phyloP scores from a whole-genome alignment of 768 basidiomycete species.

The Cystobasidium ongulense region DNA sequence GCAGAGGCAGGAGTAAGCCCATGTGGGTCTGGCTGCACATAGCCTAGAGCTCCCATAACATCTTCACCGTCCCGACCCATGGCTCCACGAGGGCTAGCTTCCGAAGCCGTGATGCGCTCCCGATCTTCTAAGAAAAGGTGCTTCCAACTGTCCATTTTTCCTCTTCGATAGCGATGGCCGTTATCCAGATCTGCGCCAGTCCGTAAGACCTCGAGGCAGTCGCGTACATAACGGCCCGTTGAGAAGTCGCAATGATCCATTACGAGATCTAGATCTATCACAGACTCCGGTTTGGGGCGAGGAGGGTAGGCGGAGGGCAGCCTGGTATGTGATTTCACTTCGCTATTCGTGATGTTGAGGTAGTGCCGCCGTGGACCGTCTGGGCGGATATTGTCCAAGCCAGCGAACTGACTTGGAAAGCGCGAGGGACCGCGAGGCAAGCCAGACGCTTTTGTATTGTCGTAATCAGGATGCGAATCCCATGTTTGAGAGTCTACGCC shows the following conservation, averaged over 20 bases:
- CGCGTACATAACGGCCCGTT: slow-evolving; percentile 81
- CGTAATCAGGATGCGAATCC: not conserved
- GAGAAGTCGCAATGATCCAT: slow-evolving; percentile 92
- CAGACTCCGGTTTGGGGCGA: slow-evolving; percentile 70
- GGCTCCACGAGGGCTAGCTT: slow-evolving; percentile 17
- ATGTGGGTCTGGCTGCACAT: slow-evolving; percentile 8
- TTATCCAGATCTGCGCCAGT: slow-evolving; percentile 81
- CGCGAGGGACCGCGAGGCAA: slow-evolving; percentile 34
- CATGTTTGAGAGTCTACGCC: slow-evolving; percentile 48
- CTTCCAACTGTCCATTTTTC: slow-evolving; percentile 71
- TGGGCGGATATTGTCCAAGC: slow-evolving; percentile 57
- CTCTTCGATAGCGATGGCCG: slow-evolving; percentile 63
- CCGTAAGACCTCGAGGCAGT: slow-evolving; percentile 90
- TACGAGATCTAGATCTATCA: slow-evolving; percentile 79
- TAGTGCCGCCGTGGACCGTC: slow-evolving; percentile 71
- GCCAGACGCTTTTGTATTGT: slow-evolving; percentile 31
- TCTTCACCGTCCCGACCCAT: slow-evolving; percentile 14
- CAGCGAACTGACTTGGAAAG: slow-evolving; percentile 42
- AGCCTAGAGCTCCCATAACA: slow-evolving; percentile 28
- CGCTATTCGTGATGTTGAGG: slow-evolving; percentile 52
- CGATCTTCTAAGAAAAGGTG: slow-evolving; percentile 72
- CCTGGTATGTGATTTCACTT: slow-evolving; percentile 46
- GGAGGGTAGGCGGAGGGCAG: slow-evolving; percentile 73
- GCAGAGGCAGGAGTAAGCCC: not conserved
- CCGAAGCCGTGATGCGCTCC: not conserved